Evolutionary conservation across 2,329 filamentous ascomycete species (phyloP).

Genomic region (Diaporthe citri): DNA sequence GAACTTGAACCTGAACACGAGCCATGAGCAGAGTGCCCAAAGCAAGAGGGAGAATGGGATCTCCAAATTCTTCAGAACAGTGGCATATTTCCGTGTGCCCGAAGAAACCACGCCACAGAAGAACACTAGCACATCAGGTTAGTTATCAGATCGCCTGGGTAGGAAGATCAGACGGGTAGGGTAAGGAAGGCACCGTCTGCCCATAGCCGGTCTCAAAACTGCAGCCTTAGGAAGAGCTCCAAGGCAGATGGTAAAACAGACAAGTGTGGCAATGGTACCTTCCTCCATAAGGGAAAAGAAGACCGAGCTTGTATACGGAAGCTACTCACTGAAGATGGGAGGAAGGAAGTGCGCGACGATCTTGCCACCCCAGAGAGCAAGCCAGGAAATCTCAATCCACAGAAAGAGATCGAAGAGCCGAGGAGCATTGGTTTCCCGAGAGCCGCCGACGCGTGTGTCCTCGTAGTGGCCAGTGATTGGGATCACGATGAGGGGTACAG

Average conservation of each 20-base stretch:
- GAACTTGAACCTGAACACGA: conserved; percentile 72
- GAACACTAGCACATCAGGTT: conserved; percentile 57
- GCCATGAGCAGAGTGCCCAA: conserved; percentile 73
- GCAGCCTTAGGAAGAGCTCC: neutral
- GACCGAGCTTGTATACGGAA: neutral
- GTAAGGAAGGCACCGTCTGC: neutral
- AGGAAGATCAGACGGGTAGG: neutral
- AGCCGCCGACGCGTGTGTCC: conserved; percentile 54
- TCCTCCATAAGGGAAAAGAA: neutral
- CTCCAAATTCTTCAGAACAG: conserved; percentile 73
- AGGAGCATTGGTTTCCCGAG: conserved; percentile 39
- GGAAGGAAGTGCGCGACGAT: conserved; percentile 72
- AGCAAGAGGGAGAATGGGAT: conserved; percentile 77
- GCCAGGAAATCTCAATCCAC: conserved; percentile 78
- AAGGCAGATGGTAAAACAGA: too few species aligned
- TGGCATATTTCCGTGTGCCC: conserved; percentile 78
- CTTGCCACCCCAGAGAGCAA: conserved; percentile 76
- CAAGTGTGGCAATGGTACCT: neutral
- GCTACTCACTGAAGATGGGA: conserved; percentile 61
- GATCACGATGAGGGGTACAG: conserved; percentile 71
- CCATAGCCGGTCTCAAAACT: neutral
- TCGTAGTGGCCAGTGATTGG: conserved; percentile 56
- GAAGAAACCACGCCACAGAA: conserved; percentile 77
- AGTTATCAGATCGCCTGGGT: neutral
- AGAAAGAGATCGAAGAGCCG: conserved; percentile 73